phyloP scores from a whole-genome alignment of 1,284 basidiomycete genomes.

The Stygiomarasmius scandens region DNA sequence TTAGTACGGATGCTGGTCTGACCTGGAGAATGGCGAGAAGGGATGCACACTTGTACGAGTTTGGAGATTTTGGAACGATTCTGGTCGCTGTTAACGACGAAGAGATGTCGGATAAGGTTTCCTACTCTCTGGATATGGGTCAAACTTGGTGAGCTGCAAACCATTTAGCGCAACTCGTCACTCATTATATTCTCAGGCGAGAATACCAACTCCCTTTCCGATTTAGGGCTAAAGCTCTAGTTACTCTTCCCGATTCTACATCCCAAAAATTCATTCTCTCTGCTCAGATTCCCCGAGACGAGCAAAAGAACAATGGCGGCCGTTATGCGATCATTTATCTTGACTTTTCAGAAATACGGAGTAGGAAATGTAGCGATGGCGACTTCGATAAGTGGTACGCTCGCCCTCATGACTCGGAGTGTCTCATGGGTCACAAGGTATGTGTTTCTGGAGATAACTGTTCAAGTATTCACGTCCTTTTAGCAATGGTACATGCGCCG shows the following conservation, averaged over 20 bases:
- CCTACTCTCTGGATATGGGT: slow-evolving; percentile 88
- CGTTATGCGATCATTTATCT: slow-evolving; percentile 79
- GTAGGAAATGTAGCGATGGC: slow-evolving; percentile 67
- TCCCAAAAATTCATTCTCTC: slow-evolving; percentile 91
- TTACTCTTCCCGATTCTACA: slow-evolving; percentile 89
- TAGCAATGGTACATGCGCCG: slow-evolving; percentile 94
- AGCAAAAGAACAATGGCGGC: slow-evolving; percentile 58
- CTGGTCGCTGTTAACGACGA: slow-evolving; percentile 90
- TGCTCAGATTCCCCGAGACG: slow-evolving; percentile 71
- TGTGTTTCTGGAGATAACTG: slow-evolving; percentile 19
- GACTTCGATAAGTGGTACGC: slow-evolving; percentile 95
- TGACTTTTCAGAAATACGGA: slow-evolving; percentile 79
- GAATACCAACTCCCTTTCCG: slow-evolving; percentile 71
- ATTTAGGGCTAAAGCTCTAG: slow-evolving; percentile 75
- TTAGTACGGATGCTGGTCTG: slow-evolving; percentile 88
- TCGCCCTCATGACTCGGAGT: slow-evolving; percentile 66
- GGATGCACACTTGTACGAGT: slow-evolving; percentile 93
- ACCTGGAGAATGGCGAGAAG: slow-evolving; percentile 81
- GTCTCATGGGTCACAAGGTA: slow-evolving; percentile 95
- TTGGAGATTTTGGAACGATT: slow-evolving; percentile 89
- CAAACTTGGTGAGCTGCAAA: slow-evolving; percentile 68
- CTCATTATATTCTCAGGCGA: slow-evolving; percentile 49
- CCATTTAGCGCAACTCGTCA: slow-evolving; percentile 1
- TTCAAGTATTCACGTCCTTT: background rate
- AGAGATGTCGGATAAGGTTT: slow-evolving; percentile 70